phyloP scores from a whole-genome alignment of 495 filamentous ascomycete genomes.

The Ramalina peruviana region DNA sequence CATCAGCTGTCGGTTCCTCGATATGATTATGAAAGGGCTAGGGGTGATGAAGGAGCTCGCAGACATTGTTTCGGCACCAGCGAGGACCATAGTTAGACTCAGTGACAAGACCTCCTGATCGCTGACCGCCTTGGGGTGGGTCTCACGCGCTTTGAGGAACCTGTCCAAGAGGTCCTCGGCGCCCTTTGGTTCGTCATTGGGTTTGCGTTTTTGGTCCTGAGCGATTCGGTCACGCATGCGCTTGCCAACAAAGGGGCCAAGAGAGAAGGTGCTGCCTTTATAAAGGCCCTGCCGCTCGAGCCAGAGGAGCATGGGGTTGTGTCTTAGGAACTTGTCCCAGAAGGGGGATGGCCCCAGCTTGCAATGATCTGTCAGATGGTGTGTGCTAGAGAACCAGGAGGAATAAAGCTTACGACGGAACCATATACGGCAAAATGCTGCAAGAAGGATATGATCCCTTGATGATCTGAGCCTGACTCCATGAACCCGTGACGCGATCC shows the following conservation, averaged over 20 bases:
- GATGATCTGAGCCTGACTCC: conserved; percentile 35
- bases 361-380: conserved; percentile 18
- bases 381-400: not conserved
- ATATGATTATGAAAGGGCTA: not conserved
- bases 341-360: conserved; percentile 29
- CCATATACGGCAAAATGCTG: conserved; percentile 32
- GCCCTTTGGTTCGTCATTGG: conserved; percentile 23
- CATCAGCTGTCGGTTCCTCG: no score
- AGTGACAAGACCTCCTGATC: conserved; percentile 49
- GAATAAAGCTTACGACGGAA: conserved; percentile 16
- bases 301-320: conserved; percentile 32
- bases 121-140: conserved; percentile 49
- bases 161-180: conserved; percentile 31
- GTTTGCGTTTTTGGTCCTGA: conserved; percentile 6
- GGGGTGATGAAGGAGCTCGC: no score
- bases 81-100: conserved; percentile 51
- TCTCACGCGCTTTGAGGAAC: conserved; percentile 32
- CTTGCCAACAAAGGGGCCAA: conserved; percentile 45
- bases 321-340: conserved; percentile 34
- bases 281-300: conserved; percentile 30
- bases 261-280: conserved; percentile 36
- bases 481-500: conserved; percentile 51
- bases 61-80: conserved; percentile 43
- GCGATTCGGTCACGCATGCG: conserved; percentile 36
- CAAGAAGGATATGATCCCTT: conserved; percentile 18